Percentiles rank a stretch among this genome's conserved stretches.
Evolutionary conservation across 495 filamentous ascomycete genomes (phyloP).

Genomic region (Trichoderma asperelloides): DNA sequence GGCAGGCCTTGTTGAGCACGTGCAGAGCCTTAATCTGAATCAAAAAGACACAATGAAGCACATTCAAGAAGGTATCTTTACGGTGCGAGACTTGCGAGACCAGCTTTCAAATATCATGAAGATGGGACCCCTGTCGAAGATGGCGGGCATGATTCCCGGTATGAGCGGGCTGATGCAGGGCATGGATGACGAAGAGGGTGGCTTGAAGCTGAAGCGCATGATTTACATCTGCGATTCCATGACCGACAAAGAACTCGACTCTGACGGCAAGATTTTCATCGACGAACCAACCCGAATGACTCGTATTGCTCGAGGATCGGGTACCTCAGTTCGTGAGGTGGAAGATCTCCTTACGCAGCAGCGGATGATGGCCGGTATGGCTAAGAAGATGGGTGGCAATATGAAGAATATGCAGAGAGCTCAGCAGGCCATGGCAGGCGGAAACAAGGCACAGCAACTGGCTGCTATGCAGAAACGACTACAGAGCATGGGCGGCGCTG

Average conservation of each 20-base stretch:
- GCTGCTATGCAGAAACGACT: constrained; percentile 96
- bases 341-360: constrained; percentile 97
- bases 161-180: constrained; percentile 85
- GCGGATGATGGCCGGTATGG: constrained; percentile 98
- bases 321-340: constrained; percentile 87
- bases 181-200: constrained; percentile 94
- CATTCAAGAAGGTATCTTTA: constrained; percentile 92
- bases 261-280: constrained; percentile 88
- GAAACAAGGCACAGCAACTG: constrained; percentile 84
- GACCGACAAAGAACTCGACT: constrained; percentile 89
- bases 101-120: constrained; percentile 99
- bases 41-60: constrained; percentile 99
- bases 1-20: constrained; percentile 89
- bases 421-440: constrained; percentile 79
- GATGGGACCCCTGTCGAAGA: constrained; percentile 95
- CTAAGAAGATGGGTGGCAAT: constrained; percentile 94
- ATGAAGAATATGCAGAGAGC: constrained; percentile 95
- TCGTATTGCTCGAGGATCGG: constrained; percentile 77
- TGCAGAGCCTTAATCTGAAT: constrained; percentile 92
- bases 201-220: constrained; percentile 90
- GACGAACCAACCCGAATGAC: constrained; percentile 93
- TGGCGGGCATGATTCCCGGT: constrained; percentile 98
- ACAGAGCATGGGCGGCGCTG: constrained; percentile 79
- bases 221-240: constrained; percentile 98
- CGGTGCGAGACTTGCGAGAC: constrained; percentile 86